Evolutionary conservation across 2,329 filamentous ascomycete species (phyloP).

Genomic region (Diaporthe sp.): DNA sequence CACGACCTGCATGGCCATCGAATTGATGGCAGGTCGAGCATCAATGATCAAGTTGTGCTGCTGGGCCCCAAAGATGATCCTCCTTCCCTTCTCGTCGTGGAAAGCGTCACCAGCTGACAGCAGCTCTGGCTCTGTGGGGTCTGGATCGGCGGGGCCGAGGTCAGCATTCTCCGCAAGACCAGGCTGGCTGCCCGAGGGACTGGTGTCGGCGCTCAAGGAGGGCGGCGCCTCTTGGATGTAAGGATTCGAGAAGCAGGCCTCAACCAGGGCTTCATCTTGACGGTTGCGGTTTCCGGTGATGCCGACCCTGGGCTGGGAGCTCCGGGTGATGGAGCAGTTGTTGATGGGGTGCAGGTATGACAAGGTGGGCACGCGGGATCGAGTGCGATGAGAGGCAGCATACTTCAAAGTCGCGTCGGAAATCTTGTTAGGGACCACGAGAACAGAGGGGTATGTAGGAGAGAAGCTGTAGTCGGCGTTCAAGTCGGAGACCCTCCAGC

Average conservation of each 20-base stretch:
- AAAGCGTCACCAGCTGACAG: conserved; percentile 65
- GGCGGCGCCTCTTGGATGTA: conserved; percentile 56
- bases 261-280: conserved; percentile 94
- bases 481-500: conserved; percentile 92
- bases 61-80: conserved; percentile 88
- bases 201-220: conserved; percentile 51
- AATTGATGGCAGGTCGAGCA: conserved; percentile 93
- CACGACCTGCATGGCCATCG: conserved; percentile 92
- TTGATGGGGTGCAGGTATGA: conserved; percentile 97
- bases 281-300: conserved; percentile 90
- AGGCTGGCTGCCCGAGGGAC: conserved; percentile 64
- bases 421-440: conserved; percentile 88
- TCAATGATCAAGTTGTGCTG: conserved; percentile 96
- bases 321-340: conserved; percentile 95
- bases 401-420: conserved; percentile 99
- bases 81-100: conserved; percentile 71
- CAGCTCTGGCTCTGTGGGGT: conserved; percentile 75
- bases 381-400: conserved; percentile 88
- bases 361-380: conserved; percentile 87
- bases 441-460: conserved; percentile 87
- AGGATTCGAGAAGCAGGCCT: conserved; percentile 89
- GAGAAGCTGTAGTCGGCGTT: conserved; percentile 93
- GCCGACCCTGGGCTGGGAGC: conserved; percentile 91
- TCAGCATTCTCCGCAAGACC: conserved; percentile 70
- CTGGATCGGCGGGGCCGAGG: conserved; percentile 62